These are phyloP conservation scores for Larix kaempferi DNA, from an alignment of 75 land plant species.

Conservation along the genomic window DNA sequence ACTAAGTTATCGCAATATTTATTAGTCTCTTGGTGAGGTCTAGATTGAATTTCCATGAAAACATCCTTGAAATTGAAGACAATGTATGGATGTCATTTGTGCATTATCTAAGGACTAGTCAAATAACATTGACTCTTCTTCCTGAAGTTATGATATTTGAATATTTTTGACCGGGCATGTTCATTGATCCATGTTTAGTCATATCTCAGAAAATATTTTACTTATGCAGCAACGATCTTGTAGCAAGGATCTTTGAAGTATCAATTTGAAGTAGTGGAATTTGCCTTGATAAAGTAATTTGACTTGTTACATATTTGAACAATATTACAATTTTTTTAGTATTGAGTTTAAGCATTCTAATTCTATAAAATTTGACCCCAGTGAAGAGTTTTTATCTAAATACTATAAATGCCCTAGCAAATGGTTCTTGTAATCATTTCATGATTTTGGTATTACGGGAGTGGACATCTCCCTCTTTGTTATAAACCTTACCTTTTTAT, in stretches of 20 bases:
- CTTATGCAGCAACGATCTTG: neutral
- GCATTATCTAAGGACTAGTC: neutral
- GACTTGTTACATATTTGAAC: neutral
- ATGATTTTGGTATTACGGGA: no score
- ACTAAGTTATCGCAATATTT: neutral
- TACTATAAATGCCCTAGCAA: no score
- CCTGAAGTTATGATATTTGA: neutral
- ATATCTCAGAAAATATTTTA: neutral
- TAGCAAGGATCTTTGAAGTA: neutral
- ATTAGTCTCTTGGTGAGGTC: neutral
- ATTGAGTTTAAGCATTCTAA: no score
- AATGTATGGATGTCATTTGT: neutral
- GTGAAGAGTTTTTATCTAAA: no score
- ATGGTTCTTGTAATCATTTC: no score
- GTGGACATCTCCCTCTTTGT: no score
- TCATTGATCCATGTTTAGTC: neutral
- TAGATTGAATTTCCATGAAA: neutral
- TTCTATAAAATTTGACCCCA: no score
- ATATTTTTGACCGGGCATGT: neutral
- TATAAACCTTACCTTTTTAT: no score
- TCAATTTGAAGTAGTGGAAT: neutral
- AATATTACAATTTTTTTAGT: no score
- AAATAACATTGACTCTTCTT: neutral
- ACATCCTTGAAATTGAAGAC: neutral
- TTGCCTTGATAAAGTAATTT: neutral